Evolutionary conservation across 1,284 basidiomycete genomes (phyloP), one percentile per base, ranked within the genome.

Genomic region (Taiwanofungus camphoratus): DNA sequence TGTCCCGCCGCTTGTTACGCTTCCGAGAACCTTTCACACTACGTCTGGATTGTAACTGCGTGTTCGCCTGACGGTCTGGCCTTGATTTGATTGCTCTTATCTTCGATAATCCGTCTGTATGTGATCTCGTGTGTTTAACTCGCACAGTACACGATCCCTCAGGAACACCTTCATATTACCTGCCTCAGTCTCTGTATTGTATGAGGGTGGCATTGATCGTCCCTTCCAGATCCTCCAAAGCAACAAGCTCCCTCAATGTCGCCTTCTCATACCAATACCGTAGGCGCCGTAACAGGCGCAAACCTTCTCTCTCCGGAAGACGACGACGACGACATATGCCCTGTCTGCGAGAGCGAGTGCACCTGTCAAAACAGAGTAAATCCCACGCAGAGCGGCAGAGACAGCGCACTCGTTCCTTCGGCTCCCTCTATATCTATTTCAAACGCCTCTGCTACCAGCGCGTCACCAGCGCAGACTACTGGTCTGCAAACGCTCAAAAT

Each of bases 301-400:
- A 45, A 29, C 39, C 46, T 29, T 34, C 50, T 44, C 55, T 57
- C 50, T 59, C 50, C 37, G 57, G 73, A 76, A 67, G 81, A 85
- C 42, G 67, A 69, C 61, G 83, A 87, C 71, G 74, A 78, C 77
- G 80, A 87, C 62, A 86, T 88, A 49, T 89, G 86, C 63, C 84
- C 83, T 15, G 83, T 88, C 52, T 89, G 86, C 83, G 86, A 87
- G 72, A 81, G 82, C 59, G 80, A 86, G 58, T 89, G 86, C 69
- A 87, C 82, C 27, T 89, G 86, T 70, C 63, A 57, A 55, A 65
- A 66, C 71, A 69, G 66, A 44, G 43, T 49, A 27, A 45, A 47
- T 44, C 44, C 49, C 42, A 47, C 52, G 38, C 61, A 44, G 46
- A 51, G 43, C 57, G 51, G 49, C 58, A 62, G 46, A 50, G 49